Percentiles rank a stretch among this genome's conserved stretches.
Conservation (phyloP, 441 rosid genomes). For the Breynia disticha region DNA sequence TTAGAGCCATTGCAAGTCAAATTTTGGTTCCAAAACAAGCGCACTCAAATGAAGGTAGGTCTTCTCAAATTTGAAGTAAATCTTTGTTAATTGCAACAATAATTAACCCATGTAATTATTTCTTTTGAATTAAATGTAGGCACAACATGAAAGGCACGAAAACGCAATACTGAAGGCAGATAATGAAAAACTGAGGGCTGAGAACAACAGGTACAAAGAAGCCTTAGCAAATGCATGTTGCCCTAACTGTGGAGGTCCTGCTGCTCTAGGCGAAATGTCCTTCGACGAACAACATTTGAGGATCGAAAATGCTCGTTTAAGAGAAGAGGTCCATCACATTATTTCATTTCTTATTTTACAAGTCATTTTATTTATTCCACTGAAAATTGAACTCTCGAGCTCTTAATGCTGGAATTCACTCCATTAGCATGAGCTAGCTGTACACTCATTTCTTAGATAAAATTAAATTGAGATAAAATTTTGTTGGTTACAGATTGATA, state of each 20-base stretch:
- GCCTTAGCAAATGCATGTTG: conserved; percentile 79
- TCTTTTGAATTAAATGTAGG: conserved; percentile 23
- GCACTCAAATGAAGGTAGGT: conserved; percentile 95
- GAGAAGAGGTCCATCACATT: conserved; percentile 60
- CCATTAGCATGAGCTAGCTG: too few relatives aligned
- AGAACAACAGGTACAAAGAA: conserved; percentile 80
- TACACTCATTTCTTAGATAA: too few relatives aligned
- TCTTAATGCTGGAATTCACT: too few relatives aligned
- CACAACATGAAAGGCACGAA: conserved; percentile 83
- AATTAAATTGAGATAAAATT: background rate
- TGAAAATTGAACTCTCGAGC: too few relatives aligned
- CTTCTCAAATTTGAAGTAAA: too few relatives aligned
- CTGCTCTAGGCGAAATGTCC: conserved; percentile 93
- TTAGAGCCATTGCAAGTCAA: conserved; percentile 91
- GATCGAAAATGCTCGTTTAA: conserved; percentile 75
- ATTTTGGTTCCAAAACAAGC: conserved; percentile 99
- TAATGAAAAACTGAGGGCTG: conserved; percentile 75
- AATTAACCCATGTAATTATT: too few relatives aligned
- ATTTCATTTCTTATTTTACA: too few relatives aligned
- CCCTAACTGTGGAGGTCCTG: conserved; percentile 87
- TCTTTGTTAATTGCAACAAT: too few relatives aligned
- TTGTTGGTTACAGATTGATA: conserved; percentile 52
- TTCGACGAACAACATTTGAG: conserved; percentile 94
- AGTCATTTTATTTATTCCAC: too few relatives aligned
- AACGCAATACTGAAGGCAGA: conserved; percentile 63